These are phyloP conservation scores for Parathielavia hyrcaniae DNA, from an alignment of 495 filamentous ascomycete genomes.

Conservation along the genomic window DNA sequence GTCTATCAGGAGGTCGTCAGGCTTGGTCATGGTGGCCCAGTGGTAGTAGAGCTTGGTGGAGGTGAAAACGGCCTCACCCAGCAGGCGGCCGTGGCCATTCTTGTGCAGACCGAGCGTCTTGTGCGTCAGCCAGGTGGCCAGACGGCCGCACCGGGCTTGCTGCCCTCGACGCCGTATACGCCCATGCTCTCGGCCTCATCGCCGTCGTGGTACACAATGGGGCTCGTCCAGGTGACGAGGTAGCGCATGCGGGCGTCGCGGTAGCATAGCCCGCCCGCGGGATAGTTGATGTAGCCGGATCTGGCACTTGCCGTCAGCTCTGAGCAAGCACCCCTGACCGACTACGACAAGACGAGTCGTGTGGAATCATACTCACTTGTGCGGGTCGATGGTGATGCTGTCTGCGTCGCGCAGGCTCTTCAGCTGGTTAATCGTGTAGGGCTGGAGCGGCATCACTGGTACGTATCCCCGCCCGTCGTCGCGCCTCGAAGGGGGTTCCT, in stretches of 20 bases:
- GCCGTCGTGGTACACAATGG: slow-evolving; percentile 32
- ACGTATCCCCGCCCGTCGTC: slow-evolving; percentile 31
- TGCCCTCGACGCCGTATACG: slow-evolving; percentile 20
- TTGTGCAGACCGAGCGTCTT: slow-evolving; percentile 34
- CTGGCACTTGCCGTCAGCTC: neutral
- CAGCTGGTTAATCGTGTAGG: slow-evolving; percentile 37
- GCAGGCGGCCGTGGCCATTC: slow-evolving; percentile 38
- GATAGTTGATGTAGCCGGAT: slow-evolving; percentile 45
- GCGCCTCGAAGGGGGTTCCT: slow-evolving; percentile 27
- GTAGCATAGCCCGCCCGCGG: slow-evolving; percentile 43
- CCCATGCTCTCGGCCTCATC: slow-evolving; percentile 35
- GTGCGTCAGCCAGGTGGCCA: slow-evolving; percentile 41
- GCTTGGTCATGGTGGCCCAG: slow-evolving; percentile 37
- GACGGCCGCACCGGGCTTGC: slow-evolving; percentile 40
- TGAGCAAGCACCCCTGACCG: neutral
- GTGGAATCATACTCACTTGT: slow-evolving; percentile 28
- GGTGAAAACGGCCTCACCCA: slow-evolving; percentile 37
- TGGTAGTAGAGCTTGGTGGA: slow-evolving; percentile 39
- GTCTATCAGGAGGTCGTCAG: slow-evolving; percentile 33
- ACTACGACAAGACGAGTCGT: no score
- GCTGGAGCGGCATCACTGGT: slow-evolving; percentile 28
- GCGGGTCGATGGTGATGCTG: slow-evolving; percentile 46
- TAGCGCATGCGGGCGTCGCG: slow-evolving; percentile 42
- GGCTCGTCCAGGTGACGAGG: slow-evolving; percentile 46
- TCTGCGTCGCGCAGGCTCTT: slow-evolving; percentile 33